Evolutionary conservation across 768 basidiomycete species (phyloP).

Genomic region (Hydnomerulius pinastri): DNA sequence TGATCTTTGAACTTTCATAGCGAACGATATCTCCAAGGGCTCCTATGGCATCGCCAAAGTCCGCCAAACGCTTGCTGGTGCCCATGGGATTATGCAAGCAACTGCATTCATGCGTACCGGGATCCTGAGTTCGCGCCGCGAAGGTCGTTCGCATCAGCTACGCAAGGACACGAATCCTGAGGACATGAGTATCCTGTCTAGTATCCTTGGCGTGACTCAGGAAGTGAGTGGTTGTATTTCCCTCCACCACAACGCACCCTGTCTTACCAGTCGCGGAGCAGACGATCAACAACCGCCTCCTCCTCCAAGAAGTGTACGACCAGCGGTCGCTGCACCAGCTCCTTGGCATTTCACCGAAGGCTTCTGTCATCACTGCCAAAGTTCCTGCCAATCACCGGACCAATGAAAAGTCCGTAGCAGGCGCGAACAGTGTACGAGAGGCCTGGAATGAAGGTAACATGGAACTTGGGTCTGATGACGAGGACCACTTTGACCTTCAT

Average conservation of each 20-base stretch:
- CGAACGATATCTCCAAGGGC: conserved; percentile 90
- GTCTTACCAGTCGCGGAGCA: conserved; percentile 27
- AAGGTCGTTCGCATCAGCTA: conserved; percentile 50
- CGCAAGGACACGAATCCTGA: conserved; percentile 48
- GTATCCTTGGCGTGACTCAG: conserved; percentile 79
- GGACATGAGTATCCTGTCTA: conserved; percentile 77
- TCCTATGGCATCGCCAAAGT: conserved; percentile 85
- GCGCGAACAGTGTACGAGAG: conserved; percentile 31
- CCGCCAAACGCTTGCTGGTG: conserved; percentile 81
- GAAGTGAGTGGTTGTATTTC: conserved; percentile 54
- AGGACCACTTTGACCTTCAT: conserved; percentile 23
- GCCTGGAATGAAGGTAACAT: conserved; percentile 44
- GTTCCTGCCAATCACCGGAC: conserved; percentile 14
- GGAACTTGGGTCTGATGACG: conserved; percentile 29
- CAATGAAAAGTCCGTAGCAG: conserved; percentile 4
- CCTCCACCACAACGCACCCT: background rate
- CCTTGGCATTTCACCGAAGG: conserved; percentile 42
- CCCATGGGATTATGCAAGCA: conserved; percentile 73
- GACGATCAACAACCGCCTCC: conserved; percentile 73
- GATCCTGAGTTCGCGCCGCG: conserved; percentile 56
- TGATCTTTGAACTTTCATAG: conserved; percentile 40
- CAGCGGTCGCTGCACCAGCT: conserved; percentile 58
- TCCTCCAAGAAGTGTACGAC: conserved; percentile 71
- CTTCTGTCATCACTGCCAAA: conserved; percentile 21
- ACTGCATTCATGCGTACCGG: conserved; percentile 67